Evolutionary conservation across 495 filamentous ascomycete species (phyloP), one percentile per base, ranked within the genome.

Genomic region (Cercophora sp.): DNA sequence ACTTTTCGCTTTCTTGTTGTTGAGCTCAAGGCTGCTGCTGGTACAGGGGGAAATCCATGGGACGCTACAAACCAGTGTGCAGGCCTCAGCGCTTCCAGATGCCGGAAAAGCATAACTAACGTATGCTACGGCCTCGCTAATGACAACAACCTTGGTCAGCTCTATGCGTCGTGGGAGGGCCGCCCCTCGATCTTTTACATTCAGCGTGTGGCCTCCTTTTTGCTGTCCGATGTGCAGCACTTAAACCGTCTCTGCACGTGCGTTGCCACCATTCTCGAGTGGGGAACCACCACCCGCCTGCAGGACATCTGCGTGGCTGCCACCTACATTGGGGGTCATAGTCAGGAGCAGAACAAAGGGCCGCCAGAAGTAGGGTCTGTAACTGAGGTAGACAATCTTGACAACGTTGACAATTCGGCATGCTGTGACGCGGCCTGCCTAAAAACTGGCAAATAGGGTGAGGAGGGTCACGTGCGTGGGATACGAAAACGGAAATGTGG

Each of bases 61-160:
- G 48, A 26, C 19, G 35, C 48, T 16, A 18, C 34, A 25, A 51
- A 51, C n/a, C 34, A 51, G 48, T 51, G 48, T 40, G 48, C 48
- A 40, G 48, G 48, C 11, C 46, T 49, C 29, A 32, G 3, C 13
- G 32, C n/a, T 36, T 8, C 18, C 19, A 25, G 48, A 51, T 25
- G 48, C 36, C 22, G 22, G 16, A 25, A 37, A 32, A 13, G 23
- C 37, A 31, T 51, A 19, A 1, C 23, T 18, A 51, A 42, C 36
- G 10, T 51, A 20, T 51, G 36, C 37, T 51, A 51, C 48, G 22
- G 48, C 48, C 22, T 51, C 22, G 25, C 13, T 9, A 32, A 42
- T 16, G 48, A 51, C 48, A 51, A 51, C 37, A 51, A 51, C 25
- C 4, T 42, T 31, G 48, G 23, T 16, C 36, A 51, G 35, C 48